Base-by-base conservation (phyloP, 2,329 filamentous ascomycete species). In the Penicillium oxalicum region DNA sequence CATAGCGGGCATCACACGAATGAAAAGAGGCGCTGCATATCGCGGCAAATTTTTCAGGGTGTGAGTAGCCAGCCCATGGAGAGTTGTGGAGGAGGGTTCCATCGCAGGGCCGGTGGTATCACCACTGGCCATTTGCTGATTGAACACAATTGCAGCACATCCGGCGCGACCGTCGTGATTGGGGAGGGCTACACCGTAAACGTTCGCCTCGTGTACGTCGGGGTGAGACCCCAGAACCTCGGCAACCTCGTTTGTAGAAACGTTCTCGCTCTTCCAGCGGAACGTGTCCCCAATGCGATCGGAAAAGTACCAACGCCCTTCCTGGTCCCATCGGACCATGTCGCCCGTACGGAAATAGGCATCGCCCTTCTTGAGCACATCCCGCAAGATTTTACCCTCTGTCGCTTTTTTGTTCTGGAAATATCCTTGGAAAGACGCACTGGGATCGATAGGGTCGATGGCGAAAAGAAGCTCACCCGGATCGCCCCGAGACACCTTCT, bases 261-360 rank as follows among this genome's bases (percentile, higher is more conserved):
- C 86, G 59, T 91, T 91, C 68, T 91, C 87, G 44, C 83, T 84
- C 72, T 93, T 77, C 77, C 77, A 79, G 8, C 77, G 66, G 62
- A 75, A 79, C 0, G 77, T 79, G 53, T 79, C 77, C 9, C 77
- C 77, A 43, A 78, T 67, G 4, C 77, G 69, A 54, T 95, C 90
- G 48, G 83, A 81, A 71, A 95, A 95, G 73, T 78, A 93, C 65
- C 83, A 79, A 2, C 83, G 75, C 4, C 88, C 88, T 49, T 93
- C 83, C 1, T 53, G 50, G 55, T 90, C 86, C 71, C 78, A 80
- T n/a, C 83, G 77, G 29, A 93, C 71, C 13, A 93, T 77, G 61
- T 95, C 90, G n/a, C 90, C 90, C 0, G 87, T 86, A 25, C 88
- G 82, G 74, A 90, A 94, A 76, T 82, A 95, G 0, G 82, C 84